Base-by-base conservation (phyloP, 768 basidiomycete species). In the Xanthoconium stramineum region DNA sequence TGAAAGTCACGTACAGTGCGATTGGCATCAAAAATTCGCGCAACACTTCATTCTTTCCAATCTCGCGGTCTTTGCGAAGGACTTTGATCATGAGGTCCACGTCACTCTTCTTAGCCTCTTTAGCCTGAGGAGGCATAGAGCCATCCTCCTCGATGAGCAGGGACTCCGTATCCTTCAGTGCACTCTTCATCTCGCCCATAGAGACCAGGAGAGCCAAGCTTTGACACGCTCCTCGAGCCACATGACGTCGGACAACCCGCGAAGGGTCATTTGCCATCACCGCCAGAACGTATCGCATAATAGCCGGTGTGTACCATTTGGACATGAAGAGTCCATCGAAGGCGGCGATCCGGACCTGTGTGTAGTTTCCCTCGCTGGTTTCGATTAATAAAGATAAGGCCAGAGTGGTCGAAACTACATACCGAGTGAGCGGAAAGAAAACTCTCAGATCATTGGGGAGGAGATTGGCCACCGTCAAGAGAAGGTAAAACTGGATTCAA, bases 271-370 rank as follows among this genome's bases (percentile, higher is more conserved):
- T 81, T 9, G 86, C 83, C 76, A 96, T 86, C 54, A 97, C 88
- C 11, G 91, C 82, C 47, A 96, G 79, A 60, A 98, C 78, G 66
- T 98, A 98, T 14, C 84, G 83, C 83, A 91, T 89, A 63, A 95
- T 85, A 65, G 84, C 82, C 36, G 86, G 85, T 2, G 86, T 80
- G 69, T 92, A 87, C 93, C 94, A 89, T 52, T 93, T 87, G 55
- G 88, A 88, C 69, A 94, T 74, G 78, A 96, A 87, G 11, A 98
- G 79, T 35, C 92, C 91, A 71, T 99, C 97, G 63, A 99, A 97
- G 5, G 97, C 96, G 5, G 91, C 86, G 44, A 93, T 82, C 45
- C 97, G 88, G 44, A 99, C 91, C 67, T 91, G 88, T 3, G 87
- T 88, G 63, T 89, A 94, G 67, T 98, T 97, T 39, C 96, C 97